Conservation (phyloP, 352 stramenopile species). For the Globisporangium takayamanum region DNA sequence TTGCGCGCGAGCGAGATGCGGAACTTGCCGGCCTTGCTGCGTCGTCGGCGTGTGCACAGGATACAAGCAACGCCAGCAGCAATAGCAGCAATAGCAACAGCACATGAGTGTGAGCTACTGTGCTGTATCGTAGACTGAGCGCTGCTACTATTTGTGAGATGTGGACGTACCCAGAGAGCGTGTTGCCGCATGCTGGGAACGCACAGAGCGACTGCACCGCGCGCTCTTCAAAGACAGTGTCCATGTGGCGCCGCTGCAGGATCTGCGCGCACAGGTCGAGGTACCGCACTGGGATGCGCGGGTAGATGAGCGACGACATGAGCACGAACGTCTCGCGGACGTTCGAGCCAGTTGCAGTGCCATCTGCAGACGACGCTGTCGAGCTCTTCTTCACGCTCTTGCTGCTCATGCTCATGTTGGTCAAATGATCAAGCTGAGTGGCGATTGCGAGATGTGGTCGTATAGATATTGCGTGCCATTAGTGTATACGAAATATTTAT, state of each 20-base stretch:
- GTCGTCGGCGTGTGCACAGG: no score
- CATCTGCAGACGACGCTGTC: not conserved
- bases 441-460: no score
- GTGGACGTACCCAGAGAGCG: conserved; percentile 33
- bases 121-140: not conserved
- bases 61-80: not conserved
- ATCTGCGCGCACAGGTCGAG: conserved; percentile 60
- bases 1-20: conserved; percentile 65
- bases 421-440: not conserved
- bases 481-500: no score
- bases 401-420: not conserved
- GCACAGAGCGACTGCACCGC: conserved; percentile 58
- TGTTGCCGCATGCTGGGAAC: conserved; percentile 63
- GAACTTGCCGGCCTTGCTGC: conserved; percentile 56
- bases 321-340: conserved; percentile 75
- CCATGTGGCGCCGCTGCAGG: conserved; percentile 72
- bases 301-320: conserved; percentile 72
- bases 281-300: conserved; percentile 53
- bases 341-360: conserved; percentile 33
- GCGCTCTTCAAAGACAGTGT: conserved; percentile 81
- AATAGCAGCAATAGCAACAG: not conserved
- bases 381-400: not conserved
- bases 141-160: not conserved
- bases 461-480: not conserved
- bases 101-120: not conserved